phyloP scores from a whole-genome alignment of 108 stramenopile species.

The Stephanodiscus triporus region DNA sequence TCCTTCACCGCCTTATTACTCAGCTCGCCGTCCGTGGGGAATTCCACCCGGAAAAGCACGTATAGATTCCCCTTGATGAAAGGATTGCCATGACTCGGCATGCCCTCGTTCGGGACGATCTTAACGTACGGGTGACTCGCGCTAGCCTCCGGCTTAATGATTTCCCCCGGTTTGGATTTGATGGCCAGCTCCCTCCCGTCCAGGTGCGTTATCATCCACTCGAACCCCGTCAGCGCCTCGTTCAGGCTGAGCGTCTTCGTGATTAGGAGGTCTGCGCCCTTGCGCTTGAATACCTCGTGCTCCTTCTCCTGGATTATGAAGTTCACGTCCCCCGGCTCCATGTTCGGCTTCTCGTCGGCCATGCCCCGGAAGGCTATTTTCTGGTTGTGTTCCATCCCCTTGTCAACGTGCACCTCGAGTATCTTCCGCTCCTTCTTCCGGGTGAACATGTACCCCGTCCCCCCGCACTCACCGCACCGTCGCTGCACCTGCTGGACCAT shows the following conservation, averaged over 20 bases:
- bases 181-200: constrained; percentile 90
- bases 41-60: constrained; percentile 91
- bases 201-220: constrained; percentile 89
- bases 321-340: constrained; percentile 95
- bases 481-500: constrained; percentile 97
- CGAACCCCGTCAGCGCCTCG: constrained; percentile 97
- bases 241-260: constrained; percentile 90
- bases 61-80: constrained; percentile 96
- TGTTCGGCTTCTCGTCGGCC: constrained; percentile 97
- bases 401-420: constrained; percentile 94
- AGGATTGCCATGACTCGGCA: constrained; percentile 93
- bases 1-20: constrained; percentile 50
- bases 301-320: constrained; percentile 98
- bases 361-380: constrained; percentile 95
- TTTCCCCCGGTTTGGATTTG: constrained; percentile 89
- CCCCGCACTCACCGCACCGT: constrained; percentile 78
- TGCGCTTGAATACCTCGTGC: constrained; percentile 94
- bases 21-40: constrained; percentile 76
- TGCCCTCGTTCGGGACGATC: constrained; percentile 93
- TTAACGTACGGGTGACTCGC: constrained; percentile 80
- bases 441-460: constrained; percentile 73
- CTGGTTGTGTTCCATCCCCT: constrained; percentile 94
- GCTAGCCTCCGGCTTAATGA: constrained; percentile 78
- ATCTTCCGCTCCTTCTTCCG: constrained; percentile 93
- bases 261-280: constrained; percentile 95